phyloP scores from a whole-genome alignment of 2,329 filamentous ascomycete species.

The Passalora sequoiae region DNA sequence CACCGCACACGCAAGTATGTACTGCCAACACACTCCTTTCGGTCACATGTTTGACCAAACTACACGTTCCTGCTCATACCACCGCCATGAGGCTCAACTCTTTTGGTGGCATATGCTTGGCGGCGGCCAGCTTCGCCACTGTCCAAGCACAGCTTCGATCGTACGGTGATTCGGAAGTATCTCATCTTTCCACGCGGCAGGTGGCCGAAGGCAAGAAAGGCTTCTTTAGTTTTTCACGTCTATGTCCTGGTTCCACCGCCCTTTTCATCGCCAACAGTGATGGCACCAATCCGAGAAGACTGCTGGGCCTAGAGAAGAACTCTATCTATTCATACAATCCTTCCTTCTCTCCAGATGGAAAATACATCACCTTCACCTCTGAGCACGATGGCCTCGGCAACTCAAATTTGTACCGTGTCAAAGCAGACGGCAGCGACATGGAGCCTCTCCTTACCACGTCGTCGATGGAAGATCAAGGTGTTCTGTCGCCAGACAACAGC shows the following conservation, averaged over 20 bases:
- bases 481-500: constrained; percentile 9
- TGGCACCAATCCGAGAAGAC: constrained; percentile 2
- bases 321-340: constrained; percentile 4
- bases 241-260: background rate
- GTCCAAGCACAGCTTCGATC: background rate
- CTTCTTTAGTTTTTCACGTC: background rate
- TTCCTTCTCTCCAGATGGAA: constrained; percentile 8
- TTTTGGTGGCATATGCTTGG: background rate
- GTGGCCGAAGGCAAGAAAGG: background rate
- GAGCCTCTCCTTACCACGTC: constrained; percentile 5
- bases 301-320: constrained; percentile 2
- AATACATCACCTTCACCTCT: constrained; percentile 10
- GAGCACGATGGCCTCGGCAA: constrained; percentile 9
- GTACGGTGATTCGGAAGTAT: background rate
- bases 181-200: background rate
- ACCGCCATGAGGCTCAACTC: background rate
- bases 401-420: constrained; percentile 9
- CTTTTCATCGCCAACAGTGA: constrained; percentile 13
- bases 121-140: background rate
- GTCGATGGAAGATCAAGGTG: constrained; percentile 7
- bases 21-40: too few relatives aligned
- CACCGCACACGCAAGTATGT: too few relatives aligned
- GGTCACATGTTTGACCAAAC: too few relatives aligned
- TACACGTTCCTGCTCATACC: background rate
- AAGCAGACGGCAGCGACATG: constrained; percentile 5